A percentile compares a stretch with the other conserved stretches of the same genome.
These are phyloP conservation scores for Galerina marginata DNA, from an alignment of 768 basidiomycete genomes.

Conservation along the genomic window DNA sequence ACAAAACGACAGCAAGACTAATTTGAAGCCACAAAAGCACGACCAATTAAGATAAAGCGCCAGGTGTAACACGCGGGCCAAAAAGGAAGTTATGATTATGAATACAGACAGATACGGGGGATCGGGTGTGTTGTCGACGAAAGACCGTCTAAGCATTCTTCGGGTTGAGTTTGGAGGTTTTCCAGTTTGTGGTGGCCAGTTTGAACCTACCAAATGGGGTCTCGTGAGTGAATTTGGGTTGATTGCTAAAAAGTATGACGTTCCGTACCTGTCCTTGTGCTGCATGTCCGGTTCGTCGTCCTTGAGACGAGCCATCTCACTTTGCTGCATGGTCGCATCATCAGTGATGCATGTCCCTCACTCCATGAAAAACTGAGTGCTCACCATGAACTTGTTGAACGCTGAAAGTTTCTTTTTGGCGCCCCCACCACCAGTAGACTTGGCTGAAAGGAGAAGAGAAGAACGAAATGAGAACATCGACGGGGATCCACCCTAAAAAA, in stretches of 20 bases:
- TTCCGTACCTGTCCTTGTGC: slow-evolving; percentile 73
- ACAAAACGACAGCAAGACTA: slow-evolving; percentile 28
- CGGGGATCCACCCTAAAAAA: slow-evolving; percentile 12
- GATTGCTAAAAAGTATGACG: slow-evolving; percentile 14
- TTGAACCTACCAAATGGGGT: slow-evolving; percentile 59
- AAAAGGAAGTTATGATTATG: slow-evolving; percentile 17
- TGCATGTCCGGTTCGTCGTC: slow-evolving; percentile 72
- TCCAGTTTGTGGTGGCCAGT: slow-evolving; percentile 78
- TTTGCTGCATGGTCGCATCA: slow-evolving; percentile 52
- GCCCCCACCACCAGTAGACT: slow-evolving; percentile 53
- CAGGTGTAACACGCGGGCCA: slow-evolving; percentile 14
- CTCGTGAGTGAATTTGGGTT: slow-evolving; percentile 17
- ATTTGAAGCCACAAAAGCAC: slow-evolving; percentile 30
- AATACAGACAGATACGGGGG: slow-evolving; percentile 12
- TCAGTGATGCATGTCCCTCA: not conserved
- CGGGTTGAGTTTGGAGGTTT: slow-evolving; percentile 72
- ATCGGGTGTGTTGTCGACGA: slow-evolving; percentile 2
- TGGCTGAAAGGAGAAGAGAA: slow-evolving; percentile 39
- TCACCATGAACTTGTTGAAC: slow-evolving; percentile 78
- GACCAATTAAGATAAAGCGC: slow-evolving; percentile 31
- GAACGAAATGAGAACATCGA: slow-evolving; percentile 20
- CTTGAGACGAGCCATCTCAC: slow-evolving; percentile 80
- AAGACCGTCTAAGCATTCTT: slow-evolving; percentile 28
- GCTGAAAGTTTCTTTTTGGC: slow-evolving; percentile 68
- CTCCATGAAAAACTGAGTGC: slow-evolving; percentile 10